phyloP scores from a whole-genome alignment of 495 filamentous ascomycete genomes.

The Paragyromitra xinjiangensis region DNA sequence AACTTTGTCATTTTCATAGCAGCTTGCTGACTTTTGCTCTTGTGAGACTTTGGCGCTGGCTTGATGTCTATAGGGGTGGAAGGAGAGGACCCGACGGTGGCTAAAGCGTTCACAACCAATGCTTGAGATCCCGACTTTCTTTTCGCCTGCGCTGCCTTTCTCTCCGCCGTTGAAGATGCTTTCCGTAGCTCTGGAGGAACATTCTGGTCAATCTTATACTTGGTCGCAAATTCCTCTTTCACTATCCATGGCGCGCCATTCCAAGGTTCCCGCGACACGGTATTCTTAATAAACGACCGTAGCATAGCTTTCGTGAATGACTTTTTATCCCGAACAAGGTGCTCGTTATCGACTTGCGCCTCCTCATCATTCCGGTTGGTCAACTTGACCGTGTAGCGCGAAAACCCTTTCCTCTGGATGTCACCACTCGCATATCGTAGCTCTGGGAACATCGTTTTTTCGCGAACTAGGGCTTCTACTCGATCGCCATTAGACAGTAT shows the following conservation, averaged over 20 bases:
- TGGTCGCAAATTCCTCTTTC: slow-evolving; percentile 81
- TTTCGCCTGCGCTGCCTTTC: slow-evolving; percentile 72
- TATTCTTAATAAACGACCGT: slow-evolving; percentile 93
- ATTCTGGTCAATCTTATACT: slow-evolving; percentile 83
- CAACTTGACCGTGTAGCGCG: slow-evolving; percentile 81
- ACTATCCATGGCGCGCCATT: slow-evolving; percentile 94
- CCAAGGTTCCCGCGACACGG: slow-evolving; percentile 89
- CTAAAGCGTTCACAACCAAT: slow-evolving; percentile 42
- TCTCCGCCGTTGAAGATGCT: slow-evolving; percentile 78
- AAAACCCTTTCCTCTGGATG: slow-evolving; percentile 65
- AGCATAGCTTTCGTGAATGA: slow-evolving; percentile 95
- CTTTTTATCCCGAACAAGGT: slow-evolving; percentile 87
- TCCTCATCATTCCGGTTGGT: slow-evolving; percentile 75
- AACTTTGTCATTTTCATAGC: slow-evolving; percentile 57
- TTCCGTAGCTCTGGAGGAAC: slow-evolving; percentile 85
- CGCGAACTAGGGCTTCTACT: slow-evolving; percentile 78
- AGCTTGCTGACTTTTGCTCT: slow-evolving; percentile 66
- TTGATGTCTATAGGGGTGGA: slow-evolving; percentile 77
- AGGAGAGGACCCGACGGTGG: slow-evolving; percentile 66
- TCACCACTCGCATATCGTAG: slow-evolving; percentile 60
- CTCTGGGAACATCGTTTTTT: slow-evolving; percentile 82
- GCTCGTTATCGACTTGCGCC: slow-evolving; percentile 78
- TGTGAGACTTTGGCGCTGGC: slow-evolving; percentile 79
- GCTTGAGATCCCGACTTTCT: slow-evolving; percentile 66
- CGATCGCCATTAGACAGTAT: slow-evolving; percentile 74